A percentile compares a stretch with the other conserved stretches of the same genome.
These are phyloP conservation scores for Cylindrodendrum hubeiense DNA, from an alignment of 2,329 filamentous ascomycete species.

Conservation along the genomic window DNA sequence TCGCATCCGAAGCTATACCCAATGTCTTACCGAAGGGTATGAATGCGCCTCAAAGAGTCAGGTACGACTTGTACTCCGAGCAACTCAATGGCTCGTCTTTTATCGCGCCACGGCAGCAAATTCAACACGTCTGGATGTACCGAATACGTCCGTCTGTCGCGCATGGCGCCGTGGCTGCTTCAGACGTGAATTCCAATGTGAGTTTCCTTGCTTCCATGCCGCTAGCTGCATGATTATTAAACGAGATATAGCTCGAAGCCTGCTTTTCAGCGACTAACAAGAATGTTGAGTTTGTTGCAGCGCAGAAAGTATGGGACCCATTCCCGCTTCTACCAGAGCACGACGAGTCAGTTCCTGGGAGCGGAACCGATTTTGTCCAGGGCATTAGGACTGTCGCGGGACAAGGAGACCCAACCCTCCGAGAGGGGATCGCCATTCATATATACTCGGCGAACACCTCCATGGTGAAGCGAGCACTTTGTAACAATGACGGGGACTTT, in stretches of 20 bases:
- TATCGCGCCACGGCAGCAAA: slow-evolving; percentile 43
- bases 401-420: slow-evolving; percentile 59
- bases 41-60: slow-evolving; percentile 59
- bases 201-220: not conserved
- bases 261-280: slow-evolving; percentile 61
- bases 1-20: slow-evolving; percentile 59
- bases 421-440: slow-evolving; percentile 61
- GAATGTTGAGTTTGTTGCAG: slow-evolving; percentile 58
- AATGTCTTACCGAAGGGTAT: slow-evolving; percentile 58
- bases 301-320: slow-evolving; percentile 63
- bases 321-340: slow-evolving; percentile 45
- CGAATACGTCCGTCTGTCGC: slow-evolving; percentile 49
- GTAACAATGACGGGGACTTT: slow-evolving; percentile 74
- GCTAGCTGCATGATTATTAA: not conserved
- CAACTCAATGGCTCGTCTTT: slow-evolving; percentile 60
- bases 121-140: slow-evolving; percentile 51
- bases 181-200: slow-evolving; percentile 45
- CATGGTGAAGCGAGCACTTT: slow-evolving; percentile 60
- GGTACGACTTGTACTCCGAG: slow-evolving; percentile 58
- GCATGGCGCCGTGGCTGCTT: slow-evolving; percentile 41
- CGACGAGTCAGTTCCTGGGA: not conserved
- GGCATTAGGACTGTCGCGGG: slow-evolving; percentile 61
- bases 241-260: slow-evolving; percentile 46
- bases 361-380: slow-evolving; percentile 56
- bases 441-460: slow-evolving; percentile 58